Percentiles rank a stretch among this genome's conserved stretches.
Evolutionary conservation across 768 basidiomycete species (phyloP).

Genomic region (Mycena polygramma): DNA sequence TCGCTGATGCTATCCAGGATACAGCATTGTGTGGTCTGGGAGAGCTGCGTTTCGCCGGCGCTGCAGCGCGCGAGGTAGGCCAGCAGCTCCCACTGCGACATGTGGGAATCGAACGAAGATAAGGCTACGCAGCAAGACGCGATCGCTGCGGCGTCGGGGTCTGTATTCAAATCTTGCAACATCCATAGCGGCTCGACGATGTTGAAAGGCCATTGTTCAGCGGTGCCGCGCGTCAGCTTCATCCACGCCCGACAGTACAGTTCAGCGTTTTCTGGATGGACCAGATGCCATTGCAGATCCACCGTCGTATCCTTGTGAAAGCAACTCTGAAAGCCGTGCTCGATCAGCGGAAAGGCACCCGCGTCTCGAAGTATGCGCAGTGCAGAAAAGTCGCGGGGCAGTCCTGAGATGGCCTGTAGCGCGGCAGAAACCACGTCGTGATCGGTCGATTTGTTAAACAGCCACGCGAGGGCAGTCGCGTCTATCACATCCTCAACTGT

Average conservation of each 20-base stretch:
- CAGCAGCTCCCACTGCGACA: slow-evolving; percentile 52
- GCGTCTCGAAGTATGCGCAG: slow-evolving; percentile 53
- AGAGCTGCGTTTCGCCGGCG: slow-evolving; percentile 48
- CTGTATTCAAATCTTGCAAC: slow-evolving; percentile 45
- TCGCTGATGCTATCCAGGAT: slow-evolving; percentile 57
- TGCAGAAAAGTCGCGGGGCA: slow-evolving; percentile 55
- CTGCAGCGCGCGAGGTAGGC: slow-evolving; percentile 48
- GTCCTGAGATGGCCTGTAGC: slow-evolving; percentile 54
- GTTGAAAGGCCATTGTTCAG: slow-evolving; percentile 51
- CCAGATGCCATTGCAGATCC: slow-evolving; percentile 53
- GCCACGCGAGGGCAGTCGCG: slow-evolving; percentile 53
- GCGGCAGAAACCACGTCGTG: slow-evolving; percentile 47
- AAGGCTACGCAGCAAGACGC: slow-evolving; percentile 54
- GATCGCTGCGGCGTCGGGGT: slow-evolving; percentile 50
- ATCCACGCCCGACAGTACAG: slow-evolving; percentile 59
- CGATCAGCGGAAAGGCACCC: slow-evolving; percentile 48
- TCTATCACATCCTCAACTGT: slow-evolving; percentile 51
- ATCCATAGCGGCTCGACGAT: slow-evolving; percentile 51
- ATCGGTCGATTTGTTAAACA: slow-evolving; percentile 52
- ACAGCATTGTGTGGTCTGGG: slow-evolving; percentile 50
- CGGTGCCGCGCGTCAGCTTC: slow-evolving; percentile 51
- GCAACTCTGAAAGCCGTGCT: slow-evolving; percentile 52
- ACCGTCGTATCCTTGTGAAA: slow-evolving; percentile 55
- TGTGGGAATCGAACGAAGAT: slow-evolving; percentile 50
- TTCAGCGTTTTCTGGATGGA: slow-evolving; percentile 50